These are phyloP conservation scores for Coniochaeta hoffmannii DNA, from an alignment of 2,329 filamentous ascomycete genomes.

Conservation along the genomic window DNA sequence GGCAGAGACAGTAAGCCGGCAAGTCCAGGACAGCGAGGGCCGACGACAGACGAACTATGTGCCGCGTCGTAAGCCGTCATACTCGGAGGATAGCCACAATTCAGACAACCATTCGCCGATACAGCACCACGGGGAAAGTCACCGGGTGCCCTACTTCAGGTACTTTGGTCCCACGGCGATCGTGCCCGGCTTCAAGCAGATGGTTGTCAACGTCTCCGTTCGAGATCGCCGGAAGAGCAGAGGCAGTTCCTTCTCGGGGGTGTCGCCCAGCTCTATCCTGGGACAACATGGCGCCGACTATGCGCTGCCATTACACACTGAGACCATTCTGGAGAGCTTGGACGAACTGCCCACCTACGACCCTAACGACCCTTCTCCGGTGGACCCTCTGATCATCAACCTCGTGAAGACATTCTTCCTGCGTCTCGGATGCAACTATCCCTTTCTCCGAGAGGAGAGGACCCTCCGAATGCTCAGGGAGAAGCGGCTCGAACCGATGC, in stretches of 20 bases:
- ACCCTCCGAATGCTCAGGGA: conserved; percentile 72
- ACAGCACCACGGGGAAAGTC: conserved; percentile 43
- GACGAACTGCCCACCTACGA: conserved; percentile 70
- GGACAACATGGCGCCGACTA: conserved; percentile 13
- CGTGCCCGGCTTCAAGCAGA: conserved; percentile 86
- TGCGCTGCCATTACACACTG: conserved; percentile 33
- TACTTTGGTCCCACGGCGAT: conserved; percentile 90
- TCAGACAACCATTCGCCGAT: conserved; percentile 34
- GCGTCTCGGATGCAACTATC: conserved; percentile 79
- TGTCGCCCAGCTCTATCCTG: conserved; percentile 37
- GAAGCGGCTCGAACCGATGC: conserved; percentile 73
- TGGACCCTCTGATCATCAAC: conserved; percentile 67
- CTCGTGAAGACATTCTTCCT: conserved; percentile 75
- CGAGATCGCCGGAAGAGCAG: conserved; percentile 49
- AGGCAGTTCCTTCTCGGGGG: conserved; percentile 47
- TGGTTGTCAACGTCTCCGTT: conserved; percentile 64
- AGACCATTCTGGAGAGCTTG: conserved; percentile 32
- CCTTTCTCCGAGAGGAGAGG: conserved; percentile 66
- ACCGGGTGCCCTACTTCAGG: conserved; percentile 78
- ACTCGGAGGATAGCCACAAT: conserved; percentile 32
- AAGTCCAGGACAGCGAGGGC: conserved; percentile 8
- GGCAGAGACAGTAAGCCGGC: conserved; percentile 12
- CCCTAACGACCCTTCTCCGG: conserved; percentile 58
- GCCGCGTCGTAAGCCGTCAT: conserved; percentile 27
- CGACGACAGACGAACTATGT: conserved; percentile 11